These are phyloP conservation scores for Dothidotthia symphoricarpi DNA, from an alignment of 2,329 filamentous ascomycete genomes.

Conservation along the genomic window DNA sequence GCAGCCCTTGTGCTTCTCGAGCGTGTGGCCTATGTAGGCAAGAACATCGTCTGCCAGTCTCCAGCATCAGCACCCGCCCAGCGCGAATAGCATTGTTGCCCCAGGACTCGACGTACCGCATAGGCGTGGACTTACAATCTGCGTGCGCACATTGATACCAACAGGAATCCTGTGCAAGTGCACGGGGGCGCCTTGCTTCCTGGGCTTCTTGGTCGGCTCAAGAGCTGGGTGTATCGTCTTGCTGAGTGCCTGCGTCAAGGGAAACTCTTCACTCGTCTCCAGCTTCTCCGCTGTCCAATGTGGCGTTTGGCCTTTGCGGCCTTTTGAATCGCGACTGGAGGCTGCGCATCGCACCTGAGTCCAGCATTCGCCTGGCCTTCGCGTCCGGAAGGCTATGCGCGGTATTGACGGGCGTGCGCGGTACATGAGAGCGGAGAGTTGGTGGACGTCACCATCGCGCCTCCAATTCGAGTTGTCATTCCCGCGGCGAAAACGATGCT, in stretches of 20 bases:
- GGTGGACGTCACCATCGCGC: not conserved
- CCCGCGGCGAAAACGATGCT: conserved; percentile 3
- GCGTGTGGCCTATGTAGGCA: conserved; percentile 64
- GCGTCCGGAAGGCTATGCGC: conserved; percentile 7
- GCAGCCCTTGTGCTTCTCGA: conserved; percentile 71
- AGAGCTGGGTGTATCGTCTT: conserved; percentile 9
- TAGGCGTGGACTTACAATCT: conserved; percentile 47
- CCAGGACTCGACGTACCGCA: conserved; percentile 43
- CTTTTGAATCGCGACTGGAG: not conserved
- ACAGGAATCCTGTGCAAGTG: not conserved
- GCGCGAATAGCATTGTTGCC: not conserved
- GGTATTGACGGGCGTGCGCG: conserved; percentile 14
- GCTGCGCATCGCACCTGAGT: conserved; percentile 6
- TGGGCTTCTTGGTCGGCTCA: conserved; percentile 1
- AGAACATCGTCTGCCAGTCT: conserved; percentile 62
- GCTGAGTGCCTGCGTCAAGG: conserved; percentile 11
- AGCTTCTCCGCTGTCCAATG: conserved; percentile 19
- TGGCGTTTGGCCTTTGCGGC: not conserved
- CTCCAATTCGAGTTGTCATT: not conserved
- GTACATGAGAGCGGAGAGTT: conserved; percentile 15
- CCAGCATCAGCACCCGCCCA: conserved; percentile 8
- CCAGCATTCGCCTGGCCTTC: not conserved
- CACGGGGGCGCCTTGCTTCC: not conserved
- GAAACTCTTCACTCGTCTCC: conserved; percentile 13
- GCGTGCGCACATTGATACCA: conserved; percentile 20